These are phyloP conservation scores for Lactifluus volemus DNA, from an alignment of 768 basidiomycete species.

Conservation along the genomic window DNA sequence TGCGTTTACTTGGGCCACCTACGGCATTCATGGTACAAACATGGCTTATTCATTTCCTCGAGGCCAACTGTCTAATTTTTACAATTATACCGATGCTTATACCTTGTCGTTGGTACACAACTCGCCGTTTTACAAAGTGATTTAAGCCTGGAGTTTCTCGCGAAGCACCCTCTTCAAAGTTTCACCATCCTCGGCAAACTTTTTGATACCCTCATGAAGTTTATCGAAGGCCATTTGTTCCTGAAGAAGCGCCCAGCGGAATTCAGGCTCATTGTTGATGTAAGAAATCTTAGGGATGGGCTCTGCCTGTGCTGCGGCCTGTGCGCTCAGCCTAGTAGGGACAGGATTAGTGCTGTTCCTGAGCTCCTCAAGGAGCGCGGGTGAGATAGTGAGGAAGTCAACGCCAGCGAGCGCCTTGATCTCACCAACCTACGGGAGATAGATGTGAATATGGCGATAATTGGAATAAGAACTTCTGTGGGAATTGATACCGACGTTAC, in stretches of 20 bases:
- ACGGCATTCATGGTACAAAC: background rate
- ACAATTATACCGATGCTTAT: background rate
- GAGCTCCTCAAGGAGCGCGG: conserved; percentile 85
- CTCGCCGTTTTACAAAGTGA: background rate
- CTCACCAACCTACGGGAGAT: conserved; percentile 57
- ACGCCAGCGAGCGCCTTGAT: conserved; percentile 93
- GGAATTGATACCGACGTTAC: conserved; percentile 57
- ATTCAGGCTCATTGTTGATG: conserved; percentile 91
- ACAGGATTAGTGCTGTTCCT: conserved; percentile 69
- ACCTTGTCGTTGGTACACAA: background rate
- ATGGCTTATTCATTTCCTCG: background rate
- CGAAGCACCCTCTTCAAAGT: conserved; percentile 78
- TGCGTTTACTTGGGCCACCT: too few species aligned
- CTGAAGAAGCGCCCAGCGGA: conserved; percentile 89
- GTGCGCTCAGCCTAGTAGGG: conserved; percentile 74
- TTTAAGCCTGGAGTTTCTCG: conserved; percentile 48
- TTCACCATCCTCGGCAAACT: conserved; percentile 93
- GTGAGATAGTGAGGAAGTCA: conserved; percentile 96
- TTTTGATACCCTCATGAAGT: conserved; percentile 96
- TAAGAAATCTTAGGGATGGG: conserved; percentile 72
- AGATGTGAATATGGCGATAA: background rate
- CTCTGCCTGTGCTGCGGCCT: conserved; percentile 47
- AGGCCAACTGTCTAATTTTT: background rate
- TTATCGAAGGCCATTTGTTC: conserved; percentile 99
- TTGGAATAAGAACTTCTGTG: background rate